phyloP scores from a whole-genome alignment of 805 yeast species.

The Suhomyces tanzawaensis region DNA sequence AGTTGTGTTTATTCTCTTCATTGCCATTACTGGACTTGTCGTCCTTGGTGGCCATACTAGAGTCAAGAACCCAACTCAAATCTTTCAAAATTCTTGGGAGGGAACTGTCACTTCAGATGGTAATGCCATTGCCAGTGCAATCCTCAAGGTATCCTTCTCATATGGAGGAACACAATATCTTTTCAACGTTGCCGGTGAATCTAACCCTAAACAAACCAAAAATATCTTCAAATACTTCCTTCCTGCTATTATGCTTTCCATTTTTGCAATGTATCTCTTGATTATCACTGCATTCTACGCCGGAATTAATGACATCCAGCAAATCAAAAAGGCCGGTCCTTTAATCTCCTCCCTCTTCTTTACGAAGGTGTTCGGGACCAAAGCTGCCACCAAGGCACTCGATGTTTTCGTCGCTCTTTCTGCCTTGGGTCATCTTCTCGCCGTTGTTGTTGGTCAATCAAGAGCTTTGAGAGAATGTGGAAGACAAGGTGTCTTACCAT shows the following conservation, averaged over 20 bases:
- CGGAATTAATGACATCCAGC: conserved; percentile 16
- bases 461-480: conserved; percentile 33
- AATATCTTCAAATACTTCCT: conserved; percentile 25
- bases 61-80: conserved; percentile 29
- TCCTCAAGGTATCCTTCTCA: conserved; percentile 44
- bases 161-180: conserved; percentile 43
- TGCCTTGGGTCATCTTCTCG: conserved; percentile 30
- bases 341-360: conserved; percentile 31
- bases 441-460: conserved; percentile 28
- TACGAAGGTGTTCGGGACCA: conserved; percentile 28
- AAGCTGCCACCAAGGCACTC: conserved; percentile 21
- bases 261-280: conserved; percentile 32
- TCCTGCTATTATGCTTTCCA: conserved; percentile 29
- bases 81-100: conserved; percentile 36
- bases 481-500: conserved; percentile 33
- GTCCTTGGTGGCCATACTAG: conserved; percentile 36
- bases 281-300: conserved; percentile 35
- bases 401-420: conserved; percentile 29
- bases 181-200: conserved; percentile 34
- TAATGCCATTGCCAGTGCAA: conserved; percentile 42
- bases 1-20: conserved; percentile 30
- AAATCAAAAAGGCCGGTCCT: conserved; percentile 28
- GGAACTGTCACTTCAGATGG: conserved; percentile 41
- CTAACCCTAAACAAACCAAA: conserved; percentile 24
- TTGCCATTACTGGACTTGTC: conserved; percentile 34